Percentiles rank a stretch among this genome's conserved stretches.
Conservation (phyloP, 208 protist genomes). For the Balamuthia mandrillaris region DNA sequence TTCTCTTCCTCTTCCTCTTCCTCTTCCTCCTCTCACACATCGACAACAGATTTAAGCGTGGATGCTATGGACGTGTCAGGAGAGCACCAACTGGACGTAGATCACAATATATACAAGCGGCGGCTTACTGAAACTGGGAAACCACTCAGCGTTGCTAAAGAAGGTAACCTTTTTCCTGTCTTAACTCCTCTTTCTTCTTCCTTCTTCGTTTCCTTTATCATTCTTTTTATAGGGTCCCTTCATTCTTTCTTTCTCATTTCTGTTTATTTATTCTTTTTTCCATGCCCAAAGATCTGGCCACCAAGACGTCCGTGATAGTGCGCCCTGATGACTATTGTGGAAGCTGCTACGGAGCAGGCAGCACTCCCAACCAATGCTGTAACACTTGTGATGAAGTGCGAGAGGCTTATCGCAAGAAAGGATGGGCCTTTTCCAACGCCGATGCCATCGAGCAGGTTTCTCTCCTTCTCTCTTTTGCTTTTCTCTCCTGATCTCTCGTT, state of each 20-base stretch:
- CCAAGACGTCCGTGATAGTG: too few species aligned
- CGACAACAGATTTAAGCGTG: conserved; percentile 51
- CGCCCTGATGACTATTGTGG: too few species aligned
- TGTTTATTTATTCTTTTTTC: too few species aligned
- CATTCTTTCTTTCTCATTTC: not conserved
- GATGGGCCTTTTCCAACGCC: conserved; percentile 52
- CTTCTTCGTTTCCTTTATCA: not conserved
- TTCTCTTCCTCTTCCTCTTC: not conserved
- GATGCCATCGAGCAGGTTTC: conserved; percentile 58
- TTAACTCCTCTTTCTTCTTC: not conserved
- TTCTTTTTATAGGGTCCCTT: not conserved
- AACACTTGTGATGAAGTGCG: conserved; percentile 74
- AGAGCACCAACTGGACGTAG: conserved; percentile 67
- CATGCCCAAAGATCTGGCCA: too few species aligned
- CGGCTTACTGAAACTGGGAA: conserved; percentile 39
- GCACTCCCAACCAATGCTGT: conserved; percentile 58
- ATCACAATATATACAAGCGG: conserved; percentile 66
- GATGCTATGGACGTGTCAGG: conserved; percentile 74
- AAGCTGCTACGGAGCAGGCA: conserved; percentile 69
- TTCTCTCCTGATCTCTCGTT: not conserved
- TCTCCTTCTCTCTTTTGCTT: not conserved
- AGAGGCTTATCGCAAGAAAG: conserved; percentile 67
- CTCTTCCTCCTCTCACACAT: not conserved
- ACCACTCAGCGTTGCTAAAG: conserved; percentile 27
- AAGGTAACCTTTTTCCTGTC: too few species aligned